A percentile compares a stretch with the other conserved stretches of the same genome.
Conservation (phyloP, 441 rosid species). For the Adansonia madagascariensis region DNA sequence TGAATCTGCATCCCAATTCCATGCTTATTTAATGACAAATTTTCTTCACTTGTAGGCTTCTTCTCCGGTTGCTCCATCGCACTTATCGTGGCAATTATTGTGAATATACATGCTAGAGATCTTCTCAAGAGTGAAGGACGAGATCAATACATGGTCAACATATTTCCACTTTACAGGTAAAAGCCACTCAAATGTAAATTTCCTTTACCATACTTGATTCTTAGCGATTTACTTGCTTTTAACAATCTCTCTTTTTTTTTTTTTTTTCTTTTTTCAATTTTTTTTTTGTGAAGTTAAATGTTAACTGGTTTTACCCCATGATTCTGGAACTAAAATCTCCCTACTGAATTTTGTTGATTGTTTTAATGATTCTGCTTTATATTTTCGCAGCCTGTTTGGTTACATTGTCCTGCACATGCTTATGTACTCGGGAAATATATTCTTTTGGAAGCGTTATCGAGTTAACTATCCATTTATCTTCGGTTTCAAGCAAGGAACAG, state of each 20-base stretch:
- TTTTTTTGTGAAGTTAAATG: slow-evolving; percentile 34
- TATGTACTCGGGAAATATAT: slow-evolving; percentile 59
- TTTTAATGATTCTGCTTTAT: slow-evolving; percentile 38
- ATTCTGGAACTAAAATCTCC: not conserved
- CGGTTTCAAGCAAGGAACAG: slow-evolving; percentile 73
- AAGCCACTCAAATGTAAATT: slow-evolving; percentile 22
- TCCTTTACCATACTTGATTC: not conserved
- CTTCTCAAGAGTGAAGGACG: slow-evolving; percentile 49
- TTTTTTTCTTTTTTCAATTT: slow-evolving; percentile 27
- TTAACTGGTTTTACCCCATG: not conserved
- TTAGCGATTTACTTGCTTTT: not conserved
- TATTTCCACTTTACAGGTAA: slow-evolving; percentile 35
- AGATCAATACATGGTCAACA: slow-evolving; percentile 66
- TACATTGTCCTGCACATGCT: slow-evolving; percentile 72
- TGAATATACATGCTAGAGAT: slow-evolving; percentile 59
- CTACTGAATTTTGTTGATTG: slow-evolving; percentile 23
- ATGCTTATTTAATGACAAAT: not conserved
- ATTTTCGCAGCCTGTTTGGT: slow-evolving; percentile 60
- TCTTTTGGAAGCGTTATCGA: slow-evolving; percentile 65
- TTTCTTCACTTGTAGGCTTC: slow-evolving; percentile 49
- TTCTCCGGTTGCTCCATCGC: slow-evolving; percentile 73
- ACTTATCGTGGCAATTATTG: slow-evolving; percentile 51
- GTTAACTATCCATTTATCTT: slow-evolving; percentile 76
- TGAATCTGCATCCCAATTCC: not conserved
- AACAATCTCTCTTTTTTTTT: not conserved